phyloP scores from a whole-genome alignment of 2,329 filamentous ascomycete species.

The Davidsoniella neocaledoniae region DNA sequence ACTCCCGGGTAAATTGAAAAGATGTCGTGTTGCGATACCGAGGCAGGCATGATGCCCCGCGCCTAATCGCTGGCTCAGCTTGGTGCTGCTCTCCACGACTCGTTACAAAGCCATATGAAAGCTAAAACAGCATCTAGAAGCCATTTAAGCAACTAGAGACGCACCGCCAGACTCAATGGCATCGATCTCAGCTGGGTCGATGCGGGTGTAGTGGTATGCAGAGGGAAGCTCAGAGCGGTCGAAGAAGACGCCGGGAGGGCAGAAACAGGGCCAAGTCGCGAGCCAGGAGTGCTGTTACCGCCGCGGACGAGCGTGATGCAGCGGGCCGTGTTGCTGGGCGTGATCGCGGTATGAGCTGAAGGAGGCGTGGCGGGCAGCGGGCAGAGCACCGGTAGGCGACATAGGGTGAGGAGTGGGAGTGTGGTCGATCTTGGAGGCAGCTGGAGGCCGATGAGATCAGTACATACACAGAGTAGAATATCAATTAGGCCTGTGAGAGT shows the following conservation, averaged over 20 bases:
- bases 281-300: slow-evolving; percentile 47
- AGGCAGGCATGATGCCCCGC: neutral
- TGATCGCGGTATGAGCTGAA: slow-evolving; percentile 67
- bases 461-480: slow-evolving; percentile 14
- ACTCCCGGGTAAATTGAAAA: neutral
- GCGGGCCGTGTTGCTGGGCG: slow-evolving; percentile 61
- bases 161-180: slow-evolving; percentile 89
- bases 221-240: slow-evolving; percentile 75
- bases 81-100: neutral
- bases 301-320: slow-evolving; percentile 40
- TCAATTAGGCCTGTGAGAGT: no score
- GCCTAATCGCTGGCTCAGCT: neutral
- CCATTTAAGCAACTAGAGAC: slow-evolving; percentile 20
- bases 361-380: slow-evolving; percentile 36
- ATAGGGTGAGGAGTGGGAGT: slow-evolving; percentile 57
- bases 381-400: slow-evolving; percentile 48
- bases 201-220: slow-evolving; percentile 61
- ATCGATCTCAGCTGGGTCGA: slow-evolving; percentile 77
- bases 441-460: slow-evolving; percentile 26
- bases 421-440: slow-evolving; percentile 46
- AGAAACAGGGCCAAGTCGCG: slow-evolving; percentile 54
- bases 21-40: neutral
- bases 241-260: slow-evolving; percentile 62
- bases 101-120: neutral
- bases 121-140: no score